Evolutionary conservation across 345 rosid genomes (phyloP), one percentile per base, ranked within the genome.

Genomic region (Clausena lansium): DNA sequence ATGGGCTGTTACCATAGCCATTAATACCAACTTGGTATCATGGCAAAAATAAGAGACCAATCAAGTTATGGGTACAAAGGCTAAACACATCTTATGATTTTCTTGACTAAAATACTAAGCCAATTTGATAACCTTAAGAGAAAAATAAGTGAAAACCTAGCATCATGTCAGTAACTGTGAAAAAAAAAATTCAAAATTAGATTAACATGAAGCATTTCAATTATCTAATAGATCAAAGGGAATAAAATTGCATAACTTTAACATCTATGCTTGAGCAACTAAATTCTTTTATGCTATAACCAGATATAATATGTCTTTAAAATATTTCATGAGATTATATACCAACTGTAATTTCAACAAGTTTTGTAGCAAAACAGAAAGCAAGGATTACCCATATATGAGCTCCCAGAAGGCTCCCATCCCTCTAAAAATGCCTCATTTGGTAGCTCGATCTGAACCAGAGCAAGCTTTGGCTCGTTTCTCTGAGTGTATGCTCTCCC

Each of bases 401-500:
- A 90, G 80, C 47, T 73, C 64, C 75, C 71, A 39, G 86, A 77
- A 9, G 91, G 93, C 72, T 87, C 81, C 97, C 95, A 93, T 15
- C 78, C 86, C 59, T 89, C 94, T 0, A 60, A 70, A 82, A 91
- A 88, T 4, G 95, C 94, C 63, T 87, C 91, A 2, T 69, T 50
- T 30, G 98, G 98, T 67, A 95, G 84, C 77, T 88, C 83, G 4
- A 87, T 81, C 80, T 85, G 82, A 27, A 95, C 90, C 78, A 95
- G 81, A 41, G 98, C 87, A 74, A 95, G 98, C 89, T 90, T 93
- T 55, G 98, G 95, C 78, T 95, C 94, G 32, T 84, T 88, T 88
- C 98, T 93, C 78, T 93, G 98, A 72, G 98, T 93, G 82, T 86
- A 89, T 71, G 94, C 97, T 81, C 94, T 80, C 71, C 97, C 92